Evolutionary conservation across 306 rosid genomes (phyloP).

Genomic region (Elaeagnus macrophylla): DNA sequence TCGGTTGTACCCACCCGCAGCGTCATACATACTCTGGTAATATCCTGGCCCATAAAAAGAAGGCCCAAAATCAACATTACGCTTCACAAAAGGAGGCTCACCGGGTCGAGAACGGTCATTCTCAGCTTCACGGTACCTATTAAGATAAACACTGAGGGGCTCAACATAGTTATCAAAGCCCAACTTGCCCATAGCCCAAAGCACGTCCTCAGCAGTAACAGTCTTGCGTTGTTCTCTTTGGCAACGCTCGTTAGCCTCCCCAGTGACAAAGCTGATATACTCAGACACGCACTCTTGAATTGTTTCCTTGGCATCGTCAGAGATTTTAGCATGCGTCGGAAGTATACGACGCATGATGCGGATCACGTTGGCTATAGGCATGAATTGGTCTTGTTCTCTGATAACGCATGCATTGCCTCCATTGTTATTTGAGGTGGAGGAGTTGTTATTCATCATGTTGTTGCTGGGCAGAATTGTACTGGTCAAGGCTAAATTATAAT

Average conservation of each 20-base stretch:
- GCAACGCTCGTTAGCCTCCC: constrained; percentile 68
- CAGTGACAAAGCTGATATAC: constrained; percentile 64
- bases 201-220: constrained; percentile 38
- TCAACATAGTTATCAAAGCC: constrained; percentile 43
- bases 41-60: constrained; percentile 21
- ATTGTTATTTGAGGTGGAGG: neutral
- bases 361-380: constrained; percentile 72
- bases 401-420: constrained; percentile 8
- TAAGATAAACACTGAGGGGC: constrained; percentile 40
- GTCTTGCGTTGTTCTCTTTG: constrained; percentile 44
- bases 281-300: constrained; percentile 68
- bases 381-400: constrained; percentile 61
- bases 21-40: constrained; percentile 18
- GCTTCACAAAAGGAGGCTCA: constrained; percentile 15
- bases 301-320: constrained; percentile 68
- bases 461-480: neutral
- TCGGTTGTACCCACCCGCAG: constrained; percentile 12
- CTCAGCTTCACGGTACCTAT: constrained; percentile 43
- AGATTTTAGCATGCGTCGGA: constrained; percentile 61
- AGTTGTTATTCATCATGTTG: neutral
- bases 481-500: constrained; percentile 3
- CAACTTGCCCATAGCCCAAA: constrained; percentile 38
- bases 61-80: constrained; percentile 15
- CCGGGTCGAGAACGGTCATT: constrained; percentile 14
- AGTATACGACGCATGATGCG: constrained; percentile 62